phyloP scores from a whole-genome alignment of 306 rosid species.

The Acacia confusa region DNA sequence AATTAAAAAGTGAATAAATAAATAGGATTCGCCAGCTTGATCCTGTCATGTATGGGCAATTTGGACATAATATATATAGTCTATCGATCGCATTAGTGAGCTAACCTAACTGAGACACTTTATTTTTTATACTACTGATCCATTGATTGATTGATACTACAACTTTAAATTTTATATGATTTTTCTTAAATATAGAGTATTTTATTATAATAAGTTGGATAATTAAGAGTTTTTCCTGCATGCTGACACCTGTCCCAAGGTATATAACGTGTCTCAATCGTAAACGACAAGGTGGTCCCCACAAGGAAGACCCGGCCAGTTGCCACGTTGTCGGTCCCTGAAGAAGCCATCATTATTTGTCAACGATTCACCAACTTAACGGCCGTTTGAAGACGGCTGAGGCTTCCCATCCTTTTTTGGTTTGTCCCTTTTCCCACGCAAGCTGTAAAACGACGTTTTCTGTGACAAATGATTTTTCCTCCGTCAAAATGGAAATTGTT shows the following conservation, averaged over 20 bases:
- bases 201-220: background rate
- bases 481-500: background rate
- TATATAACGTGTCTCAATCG: background rate
- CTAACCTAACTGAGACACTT: background rate
- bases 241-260: background rate
- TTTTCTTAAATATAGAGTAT: background rate
- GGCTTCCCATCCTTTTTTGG: background rate
- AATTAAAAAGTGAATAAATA: background rate
- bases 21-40: background rate
- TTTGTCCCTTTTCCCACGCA: slow-evolving; percentile 20
- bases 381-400: background rate
- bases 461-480: background rate
- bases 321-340: background rate
- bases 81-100: background rate
- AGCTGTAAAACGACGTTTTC: slow-evolving; percentile 4
- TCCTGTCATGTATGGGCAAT: background rate
- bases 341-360: background rate
- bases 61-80: background rate
- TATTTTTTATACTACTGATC: background rate
- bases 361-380: slow-evolving; percentile 7
- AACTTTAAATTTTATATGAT: background rate
- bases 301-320: background rate
- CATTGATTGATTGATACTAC: background rate
- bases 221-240: background rate
- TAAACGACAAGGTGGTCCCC: background rate